Conservation (phyloP, 2,329 filamentous ascomycete species). For the Plenodomus lindquistii region DNA sequence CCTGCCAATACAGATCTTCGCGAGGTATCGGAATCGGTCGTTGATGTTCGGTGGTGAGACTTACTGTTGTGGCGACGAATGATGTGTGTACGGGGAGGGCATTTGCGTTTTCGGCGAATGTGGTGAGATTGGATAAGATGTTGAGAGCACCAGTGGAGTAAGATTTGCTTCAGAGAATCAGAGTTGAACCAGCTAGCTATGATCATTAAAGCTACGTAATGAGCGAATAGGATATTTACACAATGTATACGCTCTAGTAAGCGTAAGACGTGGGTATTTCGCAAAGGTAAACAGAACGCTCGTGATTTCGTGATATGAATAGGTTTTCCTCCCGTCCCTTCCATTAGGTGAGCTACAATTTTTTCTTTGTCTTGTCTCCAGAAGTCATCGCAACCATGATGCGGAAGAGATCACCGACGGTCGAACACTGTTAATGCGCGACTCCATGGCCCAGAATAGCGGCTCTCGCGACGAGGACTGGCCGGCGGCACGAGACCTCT, state of each 20-base stretch:
- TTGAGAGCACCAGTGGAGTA: too few species aligned
- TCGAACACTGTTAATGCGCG: constrained; percentile 12
- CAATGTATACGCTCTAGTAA: neutral
- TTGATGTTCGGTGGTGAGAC: too few species aligned
- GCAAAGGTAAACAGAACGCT: neutral
- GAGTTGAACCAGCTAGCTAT: too few species aligned
- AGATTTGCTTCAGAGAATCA: too few species aligned
- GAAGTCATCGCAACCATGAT: neutral
- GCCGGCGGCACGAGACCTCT: constrained; percentile 6
- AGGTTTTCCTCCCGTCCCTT: too few species aligned
- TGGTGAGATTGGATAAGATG: too few species aligned
- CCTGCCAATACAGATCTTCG: too few species aligned
- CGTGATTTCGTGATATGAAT: neutral
- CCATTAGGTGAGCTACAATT: neutral
- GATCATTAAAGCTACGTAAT: too few species aligned
- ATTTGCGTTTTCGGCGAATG: too few species aligned
- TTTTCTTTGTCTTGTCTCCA: neutral
- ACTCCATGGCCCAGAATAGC: constrained; percentile 15
- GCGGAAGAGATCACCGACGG: neutral
- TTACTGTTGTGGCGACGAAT: too few species aligned
- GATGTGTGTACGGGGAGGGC: too few species aligned
- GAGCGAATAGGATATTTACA: neutral
- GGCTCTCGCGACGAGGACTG: constrained; percentile 3
- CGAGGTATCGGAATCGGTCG: too few species aligned
- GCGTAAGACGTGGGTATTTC: neutral